phyloP scores from a whole-genome alignment of 768 basidiomycete species.

The Cyathus striatus region DNA sequence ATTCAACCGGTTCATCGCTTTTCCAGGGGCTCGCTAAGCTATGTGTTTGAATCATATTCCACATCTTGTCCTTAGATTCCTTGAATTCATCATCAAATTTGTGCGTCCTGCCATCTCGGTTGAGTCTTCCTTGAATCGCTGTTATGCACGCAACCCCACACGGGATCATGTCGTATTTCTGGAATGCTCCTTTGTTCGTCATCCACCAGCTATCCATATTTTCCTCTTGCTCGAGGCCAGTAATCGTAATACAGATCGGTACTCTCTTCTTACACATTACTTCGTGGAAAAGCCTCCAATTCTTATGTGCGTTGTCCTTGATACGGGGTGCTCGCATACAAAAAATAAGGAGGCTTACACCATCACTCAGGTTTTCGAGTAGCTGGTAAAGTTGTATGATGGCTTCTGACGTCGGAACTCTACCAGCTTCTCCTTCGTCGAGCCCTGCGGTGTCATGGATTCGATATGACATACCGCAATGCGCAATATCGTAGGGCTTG shows the following conservation, averaged over 20 bases:
- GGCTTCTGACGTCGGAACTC: slow-evolving; percentile 10
- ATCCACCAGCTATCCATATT: slow-evolving; percentile 27
- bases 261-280: slow-evolving; percentile 19
- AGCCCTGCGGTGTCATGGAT: slow-evolving; percentile 35
- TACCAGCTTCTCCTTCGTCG: slow-evolving; percentile 23
- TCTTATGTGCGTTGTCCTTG: slow-evolving; percentile 17
- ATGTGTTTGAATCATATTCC: not conserved
- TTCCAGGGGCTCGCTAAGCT: not conserved
- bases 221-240: slow-evolving; percentile 12
- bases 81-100: slow-evolving; percentile 2
- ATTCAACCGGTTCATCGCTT: not conserved
- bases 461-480: slow-evolving; percentile 16
- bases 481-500: slow-evolving; percentile 16
- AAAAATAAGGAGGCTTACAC: slow-evolving; percentile 24
- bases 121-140: slow-evolving; percentile 11
- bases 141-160: slow-evolving; percentile 33
- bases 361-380: slow-evolving; percentile 8
- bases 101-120: not conserved
- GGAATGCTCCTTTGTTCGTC: slow-evolving; percentile 18
- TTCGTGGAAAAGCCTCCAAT: slow-evolving; percentile 27
- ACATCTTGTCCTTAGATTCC: not conserved
- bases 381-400: slow-evolving; percentile 13
- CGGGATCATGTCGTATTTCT: slow-evolving; percentile 17
- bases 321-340: slow-evolving; percentile 29
- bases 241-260: slow-evolving; percentile 6